phyloP scores from a whole-genome alignment of 208 protist species.

The Trypanosoma congolense region DNA sequence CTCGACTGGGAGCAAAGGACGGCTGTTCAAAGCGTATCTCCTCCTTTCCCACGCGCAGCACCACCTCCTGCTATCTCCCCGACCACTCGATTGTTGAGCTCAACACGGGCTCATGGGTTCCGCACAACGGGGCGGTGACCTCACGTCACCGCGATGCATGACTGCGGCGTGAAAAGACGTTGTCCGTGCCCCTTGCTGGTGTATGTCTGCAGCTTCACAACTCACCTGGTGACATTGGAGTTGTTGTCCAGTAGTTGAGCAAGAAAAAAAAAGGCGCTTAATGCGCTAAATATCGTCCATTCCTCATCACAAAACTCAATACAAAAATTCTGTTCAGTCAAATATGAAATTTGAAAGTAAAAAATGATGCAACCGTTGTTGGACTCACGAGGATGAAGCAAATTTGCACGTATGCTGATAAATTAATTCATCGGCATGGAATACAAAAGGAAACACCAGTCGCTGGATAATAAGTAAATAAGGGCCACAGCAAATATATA shows the following conservation, averaged over 20 bases:
- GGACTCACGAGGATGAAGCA: too few relatives aligned
- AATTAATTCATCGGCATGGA: too few relatives aligned
- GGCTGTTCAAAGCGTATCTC: constrained; percentile 88
- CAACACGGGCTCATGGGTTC: constrained; percentile 60
- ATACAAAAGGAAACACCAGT: too few relatives aligned
- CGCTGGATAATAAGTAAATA: too few relatives aligned
- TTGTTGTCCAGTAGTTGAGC: constrained; percentile 95
- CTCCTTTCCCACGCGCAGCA: constrained; percentile 85
- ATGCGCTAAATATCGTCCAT: constrained; percentile 77
- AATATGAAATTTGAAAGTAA: too few relatives aligned
- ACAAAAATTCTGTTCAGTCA: too few relatives aligned
- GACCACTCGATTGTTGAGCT: constrained; percentile 28
- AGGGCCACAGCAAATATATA: too few relatives aligned
- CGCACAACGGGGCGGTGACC: constrained; percentile 61
- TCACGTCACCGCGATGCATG: constrained; percentile 65
- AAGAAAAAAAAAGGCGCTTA: constrained; percentile 91
- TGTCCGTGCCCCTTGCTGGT: constrained; percentile 90
- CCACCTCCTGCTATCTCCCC: constrained; percentile 73
- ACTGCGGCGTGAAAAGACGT: constrained; percentile 79
- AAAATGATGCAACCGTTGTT: too few relatives aligned
- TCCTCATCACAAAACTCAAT: too few relatives aligned
- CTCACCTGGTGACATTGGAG: constrained; percentile 75
- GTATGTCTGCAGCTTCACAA: constrained; percentile 90
- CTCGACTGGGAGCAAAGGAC: constrained; percentile 92
- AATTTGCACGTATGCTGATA: too few relatives aligned